Evolutionary conservation across 2,329 filamentous ascomycete genomes (phyloP), one percentile per base, ranked within the genome.

Genomic region (Sporothrix globosa): DNA sequence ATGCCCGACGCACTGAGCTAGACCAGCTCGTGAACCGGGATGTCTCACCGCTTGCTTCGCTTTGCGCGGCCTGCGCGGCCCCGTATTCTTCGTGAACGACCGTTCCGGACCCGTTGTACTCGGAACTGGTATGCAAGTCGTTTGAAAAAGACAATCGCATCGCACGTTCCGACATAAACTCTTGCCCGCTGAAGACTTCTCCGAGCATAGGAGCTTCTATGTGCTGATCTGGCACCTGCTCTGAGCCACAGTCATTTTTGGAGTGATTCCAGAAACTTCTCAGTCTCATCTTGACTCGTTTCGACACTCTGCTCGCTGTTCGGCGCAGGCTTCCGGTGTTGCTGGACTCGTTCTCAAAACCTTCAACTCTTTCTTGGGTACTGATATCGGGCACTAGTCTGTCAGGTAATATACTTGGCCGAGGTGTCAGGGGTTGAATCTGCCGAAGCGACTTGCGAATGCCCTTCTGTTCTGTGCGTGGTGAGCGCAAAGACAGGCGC

Each of bases 151-250:
- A 60, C 6, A 70, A 21, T 24, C 54, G 48, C 6, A 41, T 54
- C 56, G 65, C 39, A 21, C 52, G 6, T 74, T 74, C 46, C 75
- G 76, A 71, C 44, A 67, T 70, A 13, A 54, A 70, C 5, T 68
- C 58, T 14, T 65, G 63, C 1, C 56, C 68, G 2, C 44, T 67
- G 5, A 21, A 30, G 2, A 68, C 77, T 3, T 68, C 58, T 1
- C 6, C 54, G 3, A 76, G 76, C 73, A 75, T 79, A 74, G 81
- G 77, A 2, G 87, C 81, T 52, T 84, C 79, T 19, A 88, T 81
- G 70, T 89, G 86, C 72, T 88, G 86, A 30, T 82, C 79, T 84
- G 71, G 74, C 7, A 72, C 9, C 27, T 67, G 68, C 2, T 66
- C 56, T 1, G 48, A n/a, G 39, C 41, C 48, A 13, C 54, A 65